phyloP scores from a whole-genome alignment of 306 rosid species.

The Rosa persica region DNA sequence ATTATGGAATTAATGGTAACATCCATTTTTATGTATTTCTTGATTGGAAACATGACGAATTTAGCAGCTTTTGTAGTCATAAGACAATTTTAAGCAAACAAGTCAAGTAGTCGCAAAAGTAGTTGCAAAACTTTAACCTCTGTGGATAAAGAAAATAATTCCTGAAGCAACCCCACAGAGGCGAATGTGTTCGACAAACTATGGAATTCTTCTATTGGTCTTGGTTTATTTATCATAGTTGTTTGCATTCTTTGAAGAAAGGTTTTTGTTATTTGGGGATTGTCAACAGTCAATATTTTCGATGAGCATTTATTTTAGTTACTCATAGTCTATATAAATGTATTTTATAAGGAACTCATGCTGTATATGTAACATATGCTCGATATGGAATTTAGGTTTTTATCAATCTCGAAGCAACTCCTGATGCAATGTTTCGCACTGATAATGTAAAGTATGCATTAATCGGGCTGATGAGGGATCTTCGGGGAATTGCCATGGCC shows the following conservation, averaged over 20 bases:
- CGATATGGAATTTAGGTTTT: slow-evolving; percentile 54
- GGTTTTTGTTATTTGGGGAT: not conserved
- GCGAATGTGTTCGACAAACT: not conserved
- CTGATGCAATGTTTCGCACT: slow-evolving; percentile 89
- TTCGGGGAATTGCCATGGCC: slow-evolving; percentile 98
- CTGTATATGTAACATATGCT: not conserved
- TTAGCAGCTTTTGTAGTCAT: not conserved
- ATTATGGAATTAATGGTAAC: not conserved
- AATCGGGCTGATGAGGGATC: slow-evolving; percentile 96
- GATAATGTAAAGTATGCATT: slow-evolving; percentile 81
- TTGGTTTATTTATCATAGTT: not conserved
- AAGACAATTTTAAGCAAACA: not conserved
- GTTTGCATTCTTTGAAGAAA: not conserved
- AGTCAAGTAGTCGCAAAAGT: not conserved
- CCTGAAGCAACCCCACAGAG: not conserved
- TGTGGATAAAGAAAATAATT: not conserved
- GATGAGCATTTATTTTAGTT: slow-evolving; percentile 8
- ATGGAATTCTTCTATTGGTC: not conserved
- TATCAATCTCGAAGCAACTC: slow-evolving; percentile 81
- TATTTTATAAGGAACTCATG: not conserved
- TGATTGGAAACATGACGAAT: not conserved
- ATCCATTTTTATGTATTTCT: not conserved
- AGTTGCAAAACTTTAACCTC: not conserved
- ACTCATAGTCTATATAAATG: slow-evolving; percentile 5
- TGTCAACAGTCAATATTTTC: not conserved